Conservation (phyloP, 2,329 filamentous ascomycete genomes). For the Phoma sp. region DNA sequence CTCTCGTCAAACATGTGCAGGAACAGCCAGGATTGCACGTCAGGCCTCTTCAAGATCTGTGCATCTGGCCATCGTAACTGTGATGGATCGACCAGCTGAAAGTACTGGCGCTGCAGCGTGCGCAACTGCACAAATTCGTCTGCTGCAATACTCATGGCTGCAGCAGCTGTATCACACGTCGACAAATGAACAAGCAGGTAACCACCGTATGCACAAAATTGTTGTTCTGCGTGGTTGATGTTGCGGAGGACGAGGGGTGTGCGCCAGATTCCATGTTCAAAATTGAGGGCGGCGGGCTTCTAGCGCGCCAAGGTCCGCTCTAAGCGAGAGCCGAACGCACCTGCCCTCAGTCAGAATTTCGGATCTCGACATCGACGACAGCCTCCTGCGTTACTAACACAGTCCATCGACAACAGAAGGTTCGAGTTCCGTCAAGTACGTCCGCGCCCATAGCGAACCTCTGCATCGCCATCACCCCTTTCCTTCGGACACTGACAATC, state of each 20-base stretch:
- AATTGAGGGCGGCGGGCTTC: background rate
- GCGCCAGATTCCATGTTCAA: slow-evolving; percentile 1
- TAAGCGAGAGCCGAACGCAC: slow-evolving; percentile 17
- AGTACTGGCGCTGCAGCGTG: slow-evolving; percentile 74
- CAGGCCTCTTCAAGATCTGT: slow-evolving; percentile 63
- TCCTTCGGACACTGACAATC: slow-evolving; percentile 23
- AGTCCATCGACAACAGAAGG: slow-evolving; percentile 36
- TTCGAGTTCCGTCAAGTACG: slow-evolving; percentile 46
- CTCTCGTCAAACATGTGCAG: slow-evolving; percentile 68
- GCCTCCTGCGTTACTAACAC: slow-evolving; percentile 32
- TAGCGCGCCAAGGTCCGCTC: slow-evolving; percentile 12
- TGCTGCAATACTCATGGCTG: slow-evolving; percentile 25
- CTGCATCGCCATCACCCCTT: slow-evolving; percentile 11
- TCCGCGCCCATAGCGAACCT: slow-evolving; percentile 14
- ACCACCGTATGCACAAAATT: background rate
- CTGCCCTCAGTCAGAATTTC: slow-evolving; percentile 9
- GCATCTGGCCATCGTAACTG: slow-evolving; percentile 68
- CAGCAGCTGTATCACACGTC: background rate
- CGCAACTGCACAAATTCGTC: slow-evolving; percentile 22
- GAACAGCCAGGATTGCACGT: slow-evolving; percentile 72
- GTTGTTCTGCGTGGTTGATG: slow-evolving; percentile 1
- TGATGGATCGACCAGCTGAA: slow-evolving; percentile 72
- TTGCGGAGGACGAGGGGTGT: slow-evolving; percentile 2
- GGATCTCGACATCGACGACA: slow-evolving; percentile 18
- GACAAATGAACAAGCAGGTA: background rate